Percentiles rank a stretch among this genome's conserved stretches.
These are phyloP conservation scores for Albatrellus ellisii DNA, from an alignment of 768 basidiomycete species.

Conservation along the genomic window DNA sequence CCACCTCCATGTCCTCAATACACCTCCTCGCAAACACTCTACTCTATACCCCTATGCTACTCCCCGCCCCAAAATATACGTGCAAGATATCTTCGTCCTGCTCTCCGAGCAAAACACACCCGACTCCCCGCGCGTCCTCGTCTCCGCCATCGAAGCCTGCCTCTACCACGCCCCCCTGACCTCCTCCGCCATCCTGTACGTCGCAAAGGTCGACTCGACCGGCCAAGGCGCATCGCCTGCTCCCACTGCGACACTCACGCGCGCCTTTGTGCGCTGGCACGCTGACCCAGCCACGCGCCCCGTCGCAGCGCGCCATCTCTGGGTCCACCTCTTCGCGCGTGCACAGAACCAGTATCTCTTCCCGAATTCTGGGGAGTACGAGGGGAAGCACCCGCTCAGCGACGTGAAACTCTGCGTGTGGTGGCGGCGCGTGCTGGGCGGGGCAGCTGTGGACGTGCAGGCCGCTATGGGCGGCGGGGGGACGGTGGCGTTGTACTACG, in stretches of 20 bases:
- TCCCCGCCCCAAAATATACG: constrained; percentile 48
- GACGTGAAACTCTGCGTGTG: constrained; percentile 79
- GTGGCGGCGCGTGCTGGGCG: constrained; percentile 75
- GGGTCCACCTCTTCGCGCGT: constrained; percentile 84
- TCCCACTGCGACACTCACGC: constrained; percentile 59
- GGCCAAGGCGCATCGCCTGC: constrained; percentile 55
- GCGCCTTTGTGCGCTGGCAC: constrained; percentile 51
- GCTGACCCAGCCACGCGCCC: constrained; percentile 52
- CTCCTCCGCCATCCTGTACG: constrained; percentile 62
- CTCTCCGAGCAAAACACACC: constrained; percentile 47
- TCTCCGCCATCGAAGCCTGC: constrained; percentile 67
- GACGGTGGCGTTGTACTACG: constrained; percentile 34
- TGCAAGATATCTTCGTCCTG: constrained; percentile 70
- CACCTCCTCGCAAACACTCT: constrained; percentile 51
- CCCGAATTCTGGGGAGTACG: constrained; percentile 65
- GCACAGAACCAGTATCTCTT: constrained; percentile 91
- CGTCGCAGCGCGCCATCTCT: constrained; percentile 39
- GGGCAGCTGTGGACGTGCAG: constrained; percentile 31
- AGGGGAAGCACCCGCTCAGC: constrained; percentile 57
- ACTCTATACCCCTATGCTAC: constrained; percentile 65
- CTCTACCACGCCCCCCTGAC: constrained; percentile 67
- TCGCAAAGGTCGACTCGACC: constrained; percentile 91
- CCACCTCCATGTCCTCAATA: constrained; percentile 63
- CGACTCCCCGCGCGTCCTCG: constrained; percentile 44
- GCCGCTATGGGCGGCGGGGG: constrained; percentile 16